Conservation (phyloP, 495 filamentous ascomycete genomes). For the Acidiella bohemica region DNA sequence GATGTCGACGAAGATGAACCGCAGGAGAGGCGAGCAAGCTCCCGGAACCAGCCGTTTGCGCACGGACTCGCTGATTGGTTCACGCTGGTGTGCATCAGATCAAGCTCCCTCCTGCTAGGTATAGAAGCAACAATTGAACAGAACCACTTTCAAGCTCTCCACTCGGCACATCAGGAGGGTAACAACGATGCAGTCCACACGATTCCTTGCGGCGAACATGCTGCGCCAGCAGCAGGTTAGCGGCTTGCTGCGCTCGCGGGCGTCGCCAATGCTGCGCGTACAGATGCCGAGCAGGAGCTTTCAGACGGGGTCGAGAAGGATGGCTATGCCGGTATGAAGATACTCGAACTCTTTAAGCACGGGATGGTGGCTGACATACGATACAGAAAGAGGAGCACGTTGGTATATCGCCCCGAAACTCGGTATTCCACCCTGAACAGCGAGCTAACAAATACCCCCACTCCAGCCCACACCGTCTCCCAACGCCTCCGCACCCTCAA, state of each 20-base stretch:
- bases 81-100: background rate
- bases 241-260: constrained; percentile 6
- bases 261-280: constrained; percentile 9
- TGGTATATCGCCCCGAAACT: constrained; percentile 22
- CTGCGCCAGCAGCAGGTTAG: constrained; percentile 19
- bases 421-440: too few relatives aligned
- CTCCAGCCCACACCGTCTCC: constrained; percentile 78
- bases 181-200: constrained; percentile 16
- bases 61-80: background rate
- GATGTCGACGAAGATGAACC: background rate
- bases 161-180: background rate
- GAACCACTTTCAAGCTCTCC: constrained; percentile 1
- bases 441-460: constrained; percentile 1
- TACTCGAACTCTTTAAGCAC: background rate
- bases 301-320: constrained; percentile 43
- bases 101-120: background rate
- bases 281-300: constrained; percentile 49
- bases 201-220: constrained; percentile 17
- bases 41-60: background rate
- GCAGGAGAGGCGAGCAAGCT: background rate
- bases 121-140: too few relatives aligned
- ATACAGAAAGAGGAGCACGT: constrained; percentile 33
- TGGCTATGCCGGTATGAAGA: constrained; percentile 67
- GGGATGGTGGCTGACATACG: constrained; percentile 12
- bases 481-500: constrained; percentile 80